phyloP scores from a whole-genome alignment of 352 stramenopile species.

The Globisporangium cederbergense region DNA sequence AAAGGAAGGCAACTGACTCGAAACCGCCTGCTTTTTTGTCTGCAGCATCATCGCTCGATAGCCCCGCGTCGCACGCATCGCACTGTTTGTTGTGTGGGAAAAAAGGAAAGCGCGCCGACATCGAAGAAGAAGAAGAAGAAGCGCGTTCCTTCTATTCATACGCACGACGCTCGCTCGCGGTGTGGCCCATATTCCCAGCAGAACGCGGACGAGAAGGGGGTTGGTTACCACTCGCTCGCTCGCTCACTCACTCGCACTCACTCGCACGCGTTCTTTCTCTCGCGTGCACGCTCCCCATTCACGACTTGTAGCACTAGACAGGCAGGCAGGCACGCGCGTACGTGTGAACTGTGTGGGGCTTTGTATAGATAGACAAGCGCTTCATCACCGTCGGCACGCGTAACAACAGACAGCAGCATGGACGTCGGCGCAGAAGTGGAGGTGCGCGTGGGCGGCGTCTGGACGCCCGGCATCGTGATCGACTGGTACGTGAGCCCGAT shows the following conservation, averaged over 20 bases:
- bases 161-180: background rate
- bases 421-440: slow-evolving; percentile 66
- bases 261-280: background rate
- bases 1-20: too few relatives aligned
- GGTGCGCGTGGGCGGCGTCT: slow-evolving; percentile 43
- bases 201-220: background rate
- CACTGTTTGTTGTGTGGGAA: background rate
- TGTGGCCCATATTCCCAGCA: background rate
- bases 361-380: background rate
- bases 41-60: background rate
- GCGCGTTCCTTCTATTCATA: slow-evolving; percentile 13
- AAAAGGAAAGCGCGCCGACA: slow-evolving; percentile 4
- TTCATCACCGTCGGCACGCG: background rate
- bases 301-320: background rate
- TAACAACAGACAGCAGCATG: slow-evolving; percentile 26
- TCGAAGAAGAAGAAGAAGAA: background rate
- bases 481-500: slow-evolving; percentile 64
- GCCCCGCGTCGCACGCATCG: background rate
- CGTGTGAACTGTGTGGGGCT: background rate
- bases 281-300: background rate
- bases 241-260: background rate
- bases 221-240: background rate
- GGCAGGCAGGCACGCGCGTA: background rate
- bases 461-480: slow-evolving; percentile 49
- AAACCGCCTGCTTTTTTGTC: background rate